phyloP scores from a whole-genome alignment of 768 basidiomycete genomes.

The Gloeopeniophorella convolvens region DNA sequence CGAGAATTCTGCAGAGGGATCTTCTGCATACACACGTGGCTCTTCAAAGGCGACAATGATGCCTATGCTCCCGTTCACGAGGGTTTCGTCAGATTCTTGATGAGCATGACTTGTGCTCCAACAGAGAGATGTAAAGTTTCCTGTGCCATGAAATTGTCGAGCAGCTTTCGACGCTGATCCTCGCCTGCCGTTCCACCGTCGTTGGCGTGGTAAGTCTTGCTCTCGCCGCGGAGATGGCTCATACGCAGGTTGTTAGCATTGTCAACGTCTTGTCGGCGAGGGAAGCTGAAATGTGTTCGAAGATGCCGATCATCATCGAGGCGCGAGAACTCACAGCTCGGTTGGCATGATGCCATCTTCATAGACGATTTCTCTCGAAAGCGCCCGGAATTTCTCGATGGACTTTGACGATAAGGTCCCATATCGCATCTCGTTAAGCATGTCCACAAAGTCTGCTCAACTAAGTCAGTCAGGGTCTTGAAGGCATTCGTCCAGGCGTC shows the following conservation, averaged over 20 bases:
- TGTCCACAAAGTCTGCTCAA: constrained; percentile 76
- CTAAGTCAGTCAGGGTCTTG: constrained; percentile 3
- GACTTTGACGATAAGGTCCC: constrained; percentile 62
- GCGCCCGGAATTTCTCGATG: constrained; percentile 57
- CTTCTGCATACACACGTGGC: constrained; percentile 29
- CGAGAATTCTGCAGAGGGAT: constrained; percentile 1
- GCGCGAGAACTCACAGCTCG: constrained; percentile 58
- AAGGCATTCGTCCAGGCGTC: constrained; percentile 24
- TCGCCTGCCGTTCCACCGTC: constrained; percentile 57
- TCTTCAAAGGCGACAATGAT: constrained; percentile 70
- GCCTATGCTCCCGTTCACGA: constrained; percentile 96
- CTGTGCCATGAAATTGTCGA: constrained; percentile 90
- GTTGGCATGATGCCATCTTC: constrained; percentile 83
- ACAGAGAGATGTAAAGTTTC: constrained; percentile 57
- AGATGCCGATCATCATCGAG: neutral
- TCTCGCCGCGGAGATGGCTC: constrained; percentile 45
- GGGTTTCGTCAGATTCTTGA: constrained; percentile 88
- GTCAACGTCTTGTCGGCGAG: constrained; percentile 89
- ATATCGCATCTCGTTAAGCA: constrained; percentile 98
- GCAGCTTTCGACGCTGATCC: constrained; percentile 65
- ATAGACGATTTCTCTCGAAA: constrained; percentile 69
- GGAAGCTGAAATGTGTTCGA: constrained; percentile 52
- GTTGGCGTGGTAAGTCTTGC: constrained; percentile 44
- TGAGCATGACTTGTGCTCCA: constrained; percentile 90
- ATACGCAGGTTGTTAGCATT: constrained; percentile 71